These are phyloP conservation scores for Zygosaccharomyces pseudobailii DNA, from an alignment of 1,139 yeast genomes.

Conservation along the genomic window DNA sequence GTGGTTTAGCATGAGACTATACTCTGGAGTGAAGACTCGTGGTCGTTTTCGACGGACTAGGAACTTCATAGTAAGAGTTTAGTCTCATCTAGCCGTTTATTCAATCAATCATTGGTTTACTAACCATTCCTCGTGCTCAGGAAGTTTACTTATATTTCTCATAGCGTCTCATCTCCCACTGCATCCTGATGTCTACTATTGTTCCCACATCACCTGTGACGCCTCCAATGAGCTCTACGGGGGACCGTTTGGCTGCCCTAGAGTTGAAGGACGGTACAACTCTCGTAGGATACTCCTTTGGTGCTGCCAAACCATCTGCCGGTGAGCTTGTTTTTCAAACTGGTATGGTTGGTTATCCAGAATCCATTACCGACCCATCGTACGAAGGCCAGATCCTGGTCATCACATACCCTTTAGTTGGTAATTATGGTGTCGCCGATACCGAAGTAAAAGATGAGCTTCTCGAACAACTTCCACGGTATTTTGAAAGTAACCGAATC, in stretches of 20 bases:
- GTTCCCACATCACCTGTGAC: constrained; percentile 68
- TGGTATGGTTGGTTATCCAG: constrained; percentile 99
- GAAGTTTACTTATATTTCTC: not conserved
- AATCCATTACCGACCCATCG: constrained; percentile 96
- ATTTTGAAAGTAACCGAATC: constrained; percentile 86
- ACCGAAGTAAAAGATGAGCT: constrained; percentile 70
- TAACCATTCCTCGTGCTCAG: not conserved
- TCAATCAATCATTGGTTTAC: not conserved
- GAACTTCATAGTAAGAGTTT: not conserved
- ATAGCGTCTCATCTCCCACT: constrained; percentile 1
- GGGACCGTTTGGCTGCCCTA: constrained; percentile 79
- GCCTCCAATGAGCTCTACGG: constrained; percentile 80
- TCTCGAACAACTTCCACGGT: constrained; percentile 74
- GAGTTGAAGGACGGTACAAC: constrained; percentile 88
- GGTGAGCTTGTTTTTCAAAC: constrained; percentile 99
- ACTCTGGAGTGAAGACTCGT: not conserved
- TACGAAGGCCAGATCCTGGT: constrained; percentile 97
- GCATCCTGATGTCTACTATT: constrained; percentile 24
- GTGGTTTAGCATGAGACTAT: not conserved
- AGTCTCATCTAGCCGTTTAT: not conserved
- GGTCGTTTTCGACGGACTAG: not conserved
- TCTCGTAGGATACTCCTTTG: constrained; percentile 95
- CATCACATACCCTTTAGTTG: constrained; percentile 93
- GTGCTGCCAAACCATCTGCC: constrained; percentile 81
- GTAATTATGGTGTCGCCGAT: constrained; percentile 99